phyloP scores from a whole-genome alignment of 352 stramenopile genomes.

The Pythium folliculosum region DNA sequence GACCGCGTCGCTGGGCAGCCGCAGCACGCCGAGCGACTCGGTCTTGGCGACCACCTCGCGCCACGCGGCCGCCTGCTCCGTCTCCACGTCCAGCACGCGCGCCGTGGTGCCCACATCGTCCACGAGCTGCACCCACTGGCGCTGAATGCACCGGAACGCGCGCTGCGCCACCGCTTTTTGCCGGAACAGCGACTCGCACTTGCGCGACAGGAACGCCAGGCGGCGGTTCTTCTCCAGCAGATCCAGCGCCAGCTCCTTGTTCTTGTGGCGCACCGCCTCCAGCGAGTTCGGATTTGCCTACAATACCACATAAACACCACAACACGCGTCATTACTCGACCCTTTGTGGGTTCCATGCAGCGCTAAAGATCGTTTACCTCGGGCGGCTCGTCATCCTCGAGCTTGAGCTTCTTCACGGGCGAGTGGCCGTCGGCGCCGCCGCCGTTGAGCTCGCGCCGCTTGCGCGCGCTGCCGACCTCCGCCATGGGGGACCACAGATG shows the following conservation, averaged over 20 bases:
- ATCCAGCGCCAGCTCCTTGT: conserved; percentile 73
- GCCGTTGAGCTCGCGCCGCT: conserved; percentile 39
- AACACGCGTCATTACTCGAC: not conserved
- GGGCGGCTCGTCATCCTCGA: conserved; percentile 58
- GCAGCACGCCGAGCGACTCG: conserved; percentile 47
- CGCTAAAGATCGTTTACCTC: conserved; percentile 32
- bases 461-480: conserved; percentile 35
- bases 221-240: conserved; percentile 84
- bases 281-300: conserved; percentile 78
- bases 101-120: conserved; percentile 51
- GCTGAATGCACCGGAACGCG: conserved; percentile 57
- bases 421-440: conserved; percentile 23
- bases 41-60: conserved; percentile 34
- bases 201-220: conserved; percentile 61
- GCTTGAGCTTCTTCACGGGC: conserved; percentile 64
- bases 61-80: conserved; percentile 29
- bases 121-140: conserved; percentile 68
- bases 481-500: conserved; percentile 13
- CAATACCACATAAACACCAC: not conserved
- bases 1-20: conserved; percentile 44
- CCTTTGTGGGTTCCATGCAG: no score
- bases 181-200: conserved; percentile 71
- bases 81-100: conserved; percentile 12
- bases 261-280: conserved; percentile 70
- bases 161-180: conserved; percentile 46